Evolutionary conservation across 2,329 filamentous ascomycete species (phyloP).

Genomic region (Botrytis fragariae): DNA sequence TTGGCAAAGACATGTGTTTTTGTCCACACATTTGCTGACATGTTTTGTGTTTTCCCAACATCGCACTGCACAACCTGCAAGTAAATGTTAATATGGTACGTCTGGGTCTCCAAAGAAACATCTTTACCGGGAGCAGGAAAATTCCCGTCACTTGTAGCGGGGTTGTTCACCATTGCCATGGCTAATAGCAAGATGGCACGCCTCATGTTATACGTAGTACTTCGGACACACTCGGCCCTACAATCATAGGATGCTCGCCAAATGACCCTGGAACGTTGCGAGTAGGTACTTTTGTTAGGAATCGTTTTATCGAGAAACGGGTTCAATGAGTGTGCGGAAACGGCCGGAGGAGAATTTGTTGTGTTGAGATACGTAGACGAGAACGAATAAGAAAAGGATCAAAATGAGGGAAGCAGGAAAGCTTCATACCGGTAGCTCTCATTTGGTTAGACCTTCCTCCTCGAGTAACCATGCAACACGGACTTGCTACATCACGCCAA

Average conservation of each 20-base stretch:
- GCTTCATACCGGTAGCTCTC: background rate
- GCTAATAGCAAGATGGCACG: conserved; percentile 20
- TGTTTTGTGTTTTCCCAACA: conserved; percentile 42
- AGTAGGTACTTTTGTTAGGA: background rate
- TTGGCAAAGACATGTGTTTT: conserved; percentile 37
- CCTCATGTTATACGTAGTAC: conserved; percentile 19
- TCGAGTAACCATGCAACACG: background rate
- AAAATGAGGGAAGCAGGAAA: background rate
- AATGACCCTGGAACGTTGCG: background rate
- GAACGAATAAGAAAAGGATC: background rate
- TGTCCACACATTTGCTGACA: conserved; percentile 37
- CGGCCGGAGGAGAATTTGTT: background rate
- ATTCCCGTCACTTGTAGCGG: conserved; percentile 21
- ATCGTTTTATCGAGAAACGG: background rate
- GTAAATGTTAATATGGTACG: conserved; percentile 4
- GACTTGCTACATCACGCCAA: background rate
- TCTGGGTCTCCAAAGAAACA: background rate
- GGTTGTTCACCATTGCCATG: conserved; percentile 22
- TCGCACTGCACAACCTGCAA: conserved; percentile 35
- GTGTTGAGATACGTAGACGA: background rate
- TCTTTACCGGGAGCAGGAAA: conserved; percentile 26
- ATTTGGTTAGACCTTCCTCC: background rate
- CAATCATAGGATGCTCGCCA: background rate
- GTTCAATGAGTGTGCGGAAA: background rate
- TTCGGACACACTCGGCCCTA: background rate